Evolutionary conservation across 2,329 filamentous ascomycete species (phyloP).

Genomic region (Ploettnerulaceae sp.): DNA sequence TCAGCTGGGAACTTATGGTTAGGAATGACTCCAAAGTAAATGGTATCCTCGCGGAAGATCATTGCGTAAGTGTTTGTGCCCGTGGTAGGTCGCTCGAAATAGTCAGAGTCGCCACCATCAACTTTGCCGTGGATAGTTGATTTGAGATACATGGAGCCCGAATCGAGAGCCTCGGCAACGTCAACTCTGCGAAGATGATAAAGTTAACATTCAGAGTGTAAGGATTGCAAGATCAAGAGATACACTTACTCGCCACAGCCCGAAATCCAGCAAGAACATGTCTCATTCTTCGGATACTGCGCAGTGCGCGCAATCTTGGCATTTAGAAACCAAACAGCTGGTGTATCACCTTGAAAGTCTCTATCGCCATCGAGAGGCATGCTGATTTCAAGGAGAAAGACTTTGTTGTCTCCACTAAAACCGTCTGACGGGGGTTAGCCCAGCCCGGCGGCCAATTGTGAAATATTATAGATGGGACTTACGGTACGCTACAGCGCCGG

Average conservation of each 20-base stretch:
- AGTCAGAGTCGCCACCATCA: constrained; percentile 64
- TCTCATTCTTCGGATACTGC: constrained; percentile 55
- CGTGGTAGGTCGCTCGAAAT: constrained; percentile 60
- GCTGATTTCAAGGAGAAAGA: constrained; percentile 68
- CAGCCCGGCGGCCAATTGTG: neutral
- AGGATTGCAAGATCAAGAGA: constrained; percentile 35
- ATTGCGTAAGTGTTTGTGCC: constrained; percentile 45
- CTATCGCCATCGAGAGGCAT: constrained; percentile 59
- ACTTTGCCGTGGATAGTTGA: constrained; percentile 63
- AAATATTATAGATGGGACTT: constrained; percentile 22
- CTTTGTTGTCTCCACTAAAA: constrained; percentile 64
- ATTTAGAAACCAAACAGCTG: constrained; percentile 73
- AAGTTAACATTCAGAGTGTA: neutral
- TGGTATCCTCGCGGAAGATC: constrained; percentile 44
- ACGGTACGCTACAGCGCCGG: constrained; percentile 47
- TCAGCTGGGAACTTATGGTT: neutral
- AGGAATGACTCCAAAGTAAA: neutral
- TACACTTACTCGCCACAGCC: constrained; percentile 54
- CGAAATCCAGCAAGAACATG: constrained; percentile 66
- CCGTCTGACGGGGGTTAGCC: constrained; percentile 48
- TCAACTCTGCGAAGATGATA: constrained; percentile 56
- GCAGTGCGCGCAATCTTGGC: constrained; percentile 63
- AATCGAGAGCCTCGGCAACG: constrained; percentile 64
- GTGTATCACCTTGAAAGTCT: constrained; percentile 60
- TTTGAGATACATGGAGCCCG: constrained; percentile 62